Evolutionary conservation across 2,329 filamentous ascomycete species (phyloP).

Genomic region (Aspergillus clavatus): DNA sequence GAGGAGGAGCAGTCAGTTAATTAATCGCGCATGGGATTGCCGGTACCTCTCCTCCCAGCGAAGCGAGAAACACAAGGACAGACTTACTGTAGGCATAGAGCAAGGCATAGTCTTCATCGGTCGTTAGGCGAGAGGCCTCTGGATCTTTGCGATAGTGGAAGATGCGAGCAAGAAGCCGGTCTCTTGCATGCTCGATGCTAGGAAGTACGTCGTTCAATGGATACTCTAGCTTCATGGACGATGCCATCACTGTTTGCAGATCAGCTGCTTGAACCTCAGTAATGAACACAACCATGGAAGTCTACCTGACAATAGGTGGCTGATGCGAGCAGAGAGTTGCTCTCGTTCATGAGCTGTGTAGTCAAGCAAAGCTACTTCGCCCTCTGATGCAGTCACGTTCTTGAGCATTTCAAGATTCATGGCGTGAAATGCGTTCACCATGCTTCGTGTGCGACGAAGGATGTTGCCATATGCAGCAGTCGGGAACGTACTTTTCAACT

Average conservation of each 20-base stretch:
- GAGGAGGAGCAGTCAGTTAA: conserved; percentile 5
- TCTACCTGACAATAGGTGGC: conserved; percentile 67
- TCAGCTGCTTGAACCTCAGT: conserved; percentile 6
- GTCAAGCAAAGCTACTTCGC: conserved; percentile 73
- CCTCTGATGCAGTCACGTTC: conserved; percentile 67
- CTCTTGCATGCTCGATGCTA: conserved; percentile 72
- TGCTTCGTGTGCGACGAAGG: conserved; percentile 71
- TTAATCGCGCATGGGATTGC: conserved; percentile 1
- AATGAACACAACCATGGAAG: background rate
- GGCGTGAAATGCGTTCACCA: conserved; percentile 90
- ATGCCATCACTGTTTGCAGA: conserved; percentile 69
- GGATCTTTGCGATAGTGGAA: conserved; percentile 77
- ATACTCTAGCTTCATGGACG: conserved; percentile 90
- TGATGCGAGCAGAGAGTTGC: conserved; percentile 80
- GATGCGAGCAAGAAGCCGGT: conserved; percentile 78
- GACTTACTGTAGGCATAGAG: conserved; percentile 79
- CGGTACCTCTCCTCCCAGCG: conserved; percentile 6
- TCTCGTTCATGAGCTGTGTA: conserved; percentile 75
- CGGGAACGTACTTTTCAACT: conserved; percentile 82
- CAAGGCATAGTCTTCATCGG: conserved; percentile 72
- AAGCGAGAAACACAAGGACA: background rate
- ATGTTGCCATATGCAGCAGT: conserved; percentile 67
- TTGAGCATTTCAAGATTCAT: conserved; percentile 92
- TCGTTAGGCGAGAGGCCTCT: conserved; percentile 42
- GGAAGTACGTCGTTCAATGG: conserved; percentile 86